A percentile compares a stretch with the other conserved stretches of the same genome.
Conservation (phyloP, 805 yeast species). For the Ogataea salicorniae region DNA sequence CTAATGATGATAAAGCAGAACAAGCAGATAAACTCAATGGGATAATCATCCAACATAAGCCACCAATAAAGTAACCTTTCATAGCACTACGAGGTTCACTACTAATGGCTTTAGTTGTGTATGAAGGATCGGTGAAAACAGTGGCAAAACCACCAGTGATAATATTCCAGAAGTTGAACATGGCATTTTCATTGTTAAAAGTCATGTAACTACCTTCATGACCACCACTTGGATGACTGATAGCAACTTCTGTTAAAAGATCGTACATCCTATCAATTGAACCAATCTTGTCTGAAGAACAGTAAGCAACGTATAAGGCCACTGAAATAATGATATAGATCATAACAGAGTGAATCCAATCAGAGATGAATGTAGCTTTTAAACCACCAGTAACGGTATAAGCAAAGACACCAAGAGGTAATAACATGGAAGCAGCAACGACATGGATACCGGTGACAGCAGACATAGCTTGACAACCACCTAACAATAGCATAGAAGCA, state of each 20-base stretch:
- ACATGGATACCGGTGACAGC: constrained; percentile 40
- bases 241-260: constrained; percentile 19
- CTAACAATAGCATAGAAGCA: constrained; percentile 35
- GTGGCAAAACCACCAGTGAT: constrained; percentile 26
- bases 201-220: constrained; percentile 29
- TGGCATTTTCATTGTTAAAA: constrained; percentile 29
- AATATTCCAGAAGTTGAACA: constrained; percentile 35
- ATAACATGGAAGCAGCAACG: constrained; percentile 40
- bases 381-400: constrained; percentile 49
- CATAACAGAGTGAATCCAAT: constrained; percentile 46
- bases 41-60: constrained; percentile 29
- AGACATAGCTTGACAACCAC: constrained; percentile 39
- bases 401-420: constrained; percentile 42
- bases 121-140: constrained; percentile 28
- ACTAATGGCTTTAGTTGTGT: constrained; percentile 30
- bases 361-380: constrained; percentile 47
- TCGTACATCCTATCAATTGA: constrained; percentile 33
- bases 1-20: constrained; percentile 33
- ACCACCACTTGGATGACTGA: constrained; percentile 22
- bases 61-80: constrained; percentile 30
- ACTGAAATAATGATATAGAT: constrained; percentile 34
- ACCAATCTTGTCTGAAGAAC: constrained; percentile 28
- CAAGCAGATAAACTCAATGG: constrained; percentile 29
- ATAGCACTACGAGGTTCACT: constrained; percentile 24
- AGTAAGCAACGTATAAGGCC: constrained; percentile 24